Conservation (phyloP, 2,329 filamentous ascomycete species). For the Calonectria hawksworthii region DNA sequence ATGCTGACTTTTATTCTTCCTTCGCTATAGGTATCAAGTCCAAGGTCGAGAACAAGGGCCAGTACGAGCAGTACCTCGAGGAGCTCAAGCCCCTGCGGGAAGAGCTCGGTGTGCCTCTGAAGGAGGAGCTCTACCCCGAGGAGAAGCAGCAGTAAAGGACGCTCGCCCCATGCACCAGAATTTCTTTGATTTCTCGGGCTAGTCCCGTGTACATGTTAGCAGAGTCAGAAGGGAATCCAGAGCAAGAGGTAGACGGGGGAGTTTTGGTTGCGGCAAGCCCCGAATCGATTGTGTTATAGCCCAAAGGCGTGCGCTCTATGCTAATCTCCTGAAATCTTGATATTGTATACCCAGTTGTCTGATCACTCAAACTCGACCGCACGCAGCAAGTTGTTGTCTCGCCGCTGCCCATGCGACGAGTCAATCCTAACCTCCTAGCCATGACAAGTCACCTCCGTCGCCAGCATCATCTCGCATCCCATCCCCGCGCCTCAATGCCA, state of each 20-base stretch:
- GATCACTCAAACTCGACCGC: background rate
- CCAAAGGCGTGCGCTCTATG: constrained; percentile 37
- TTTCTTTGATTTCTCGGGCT: constrained; percentile 37
- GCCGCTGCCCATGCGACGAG: background rate
- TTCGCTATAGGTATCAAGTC: constrained; percentile 86
- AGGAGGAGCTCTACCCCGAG: constrained; percentile 89
- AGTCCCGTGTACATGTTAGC: constrained; percentile 55
- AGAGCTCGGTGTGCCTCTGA: constrained; percentile 91
- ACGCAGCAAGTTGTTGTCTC: background rate
- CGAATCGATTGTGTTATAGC: constrained; percentile 52
- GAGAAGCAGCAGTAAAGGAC: constrained; percentile 64
- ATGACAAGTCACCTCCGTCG: background rate
- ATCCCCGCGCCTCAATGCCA: background rate
- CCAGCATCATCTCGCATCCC: background rate
- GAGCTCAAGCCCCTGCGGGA: constrained; percentile 94
- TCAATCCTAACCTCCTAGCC: background rate
- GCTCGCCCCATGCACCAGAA: constrained; percentile 25
- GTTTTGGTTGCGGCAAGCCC: constrained; percentile 48
- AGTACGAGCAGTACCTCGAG: constrained; percentile 96
- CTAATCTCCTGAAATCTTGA: constrained; percentile 41
- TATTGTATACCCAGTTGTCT: constrained; percentile 34
- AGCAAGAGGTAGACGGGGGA: constrained; percentile 48
- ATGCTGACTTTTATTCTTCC: constrained; percentile 37
- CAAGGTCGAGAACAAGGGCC: constrained; percentile 98
- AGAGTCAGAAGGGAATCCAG: constrained; percentile 44